These are phyloP conservation scores for Cyberlindnera euphorbiiphila DNA, from an alignment of 805 yeast species.

Conservation along the genomic window DNA sequence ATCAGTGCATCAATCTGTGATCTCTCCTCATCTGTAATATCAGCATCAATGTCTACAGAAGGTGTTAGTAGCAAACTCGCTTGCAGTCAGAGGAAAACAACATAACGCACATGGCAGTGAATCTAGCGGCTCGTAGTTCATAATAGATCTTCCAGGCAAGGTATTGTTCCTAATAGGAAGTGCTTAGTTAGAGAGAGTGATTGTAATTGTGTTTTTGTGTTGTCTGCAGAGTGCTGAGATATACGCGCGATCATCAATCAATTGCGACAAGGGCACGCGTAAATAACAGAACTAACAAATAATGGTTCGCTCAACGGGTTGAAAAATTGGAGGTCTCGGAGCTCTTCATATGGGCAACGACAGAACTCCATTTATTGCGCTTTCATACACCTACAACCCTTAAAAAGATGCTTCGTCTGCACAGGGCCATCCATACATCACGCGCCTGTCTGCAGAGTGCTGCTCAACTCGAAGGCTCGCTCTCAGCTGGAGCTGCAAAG, in stretches of 20 bases:
- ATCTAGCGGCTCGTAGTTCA: conserved; percentile 35
- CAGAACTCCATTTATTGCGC: not conserved
- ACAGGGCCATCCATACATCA: conserved; percentile 18
- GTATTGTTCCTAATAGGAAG: not conserved
- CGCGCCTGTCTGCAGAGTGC: conserved; percentile 11
- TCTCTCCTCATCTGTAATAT: conserved; percentile 35
- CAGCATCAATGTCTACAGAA: conserved; percentile 32
- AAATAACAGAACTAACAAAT: conserved; percentile 15
- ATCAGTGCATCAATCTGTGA: conserved; percentile 35
- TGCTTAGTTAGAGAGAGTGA: not conserved
- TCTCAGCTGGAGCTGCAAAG: conserved; percentile 17
- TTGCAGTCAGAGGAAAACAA: too few species aligned
- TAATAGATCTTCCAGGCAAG: conserved; percentile 2
- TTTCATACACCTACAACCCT: not conserved
- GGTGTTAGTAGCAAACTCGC: conserved; percentile 9
- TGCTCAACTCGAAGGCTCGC: conserved; percentile 1
- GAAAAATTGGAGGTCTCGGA: conserved; percentile 8
- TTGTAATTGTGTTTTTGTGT: not conserved
- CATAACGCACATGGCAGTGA: conserved; percentile 41
- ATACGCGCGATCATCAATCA: conserved; percentile 4
- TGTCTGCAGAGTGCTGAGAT: conserved; percentile 7
- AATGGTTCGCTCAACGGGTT: conserved; percentile 1
- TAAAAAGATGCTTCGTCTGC: conserved; percentile 15
- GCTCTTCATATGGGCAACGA: too few species aligned
- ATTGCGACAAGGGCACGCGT: conserved; percentile 3